Percentiles rank a stretch among this genome's conserved stretches.
These are phyloP conservation scores for Limnomonas spitsbergensis DNA, from an alignment of 139 green algal species.

Conservation along the genomic window DNA sequence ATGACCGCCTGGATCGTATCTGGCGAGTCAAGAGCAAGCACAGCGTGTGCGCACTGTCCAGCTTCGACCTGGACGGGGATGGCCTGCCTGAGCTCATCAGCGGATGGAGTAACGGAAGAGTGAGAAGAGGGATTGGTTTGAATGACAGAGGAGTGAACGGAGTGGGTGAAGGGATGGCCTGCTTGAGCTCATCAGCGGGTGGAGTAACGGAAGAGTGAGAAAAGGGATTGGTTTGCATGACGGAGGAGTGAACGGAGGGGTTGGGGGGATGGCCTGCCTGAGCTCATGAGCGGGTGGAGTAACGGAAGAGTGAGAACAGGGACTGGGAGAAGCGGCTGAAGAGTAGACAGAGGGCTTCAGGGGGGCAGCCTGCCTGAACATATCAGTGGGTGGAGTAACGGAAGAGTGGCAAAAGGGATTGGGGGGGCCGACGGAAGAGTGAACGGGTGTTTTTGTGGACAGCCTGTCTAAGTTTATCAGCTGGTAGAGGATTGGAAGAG, in stretches of 20 bases:
- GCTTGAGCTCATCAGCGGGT: slow-evolving; percentile 68
- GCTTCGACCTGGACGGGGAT: slow-evolving; percentile 68
- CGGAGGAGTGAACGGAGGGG: neutral
- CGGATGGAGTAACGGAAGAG: slow-evolving; percentile 76
- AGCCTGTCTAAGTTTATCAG: neutral
- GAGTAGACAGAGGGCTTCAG: neutral
- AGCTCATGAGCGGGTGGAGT: slow-evolving; percentile 75
- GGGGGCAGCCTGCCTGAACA: slow-evolving; percentile 60
- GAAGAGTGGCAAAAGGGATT: slow-evolving; percentile 41
- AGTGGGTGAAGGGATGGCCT: slow-evolving; percentile 44
- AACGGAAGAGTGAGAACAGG: slow-evolving; percentile 57
- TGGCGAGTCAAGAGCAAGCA: slow-evolving; percentile 82
- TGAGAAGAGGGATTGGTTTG: slow-evolving; percentile 22
- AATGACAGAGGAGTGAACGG: neutral
- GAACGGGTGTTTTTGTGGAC: neutral
- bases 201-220: slow-evolving; percentile 69
- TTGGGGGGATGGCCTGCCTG: slow-evolving; percentile 46
- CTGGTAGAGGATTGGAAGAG: too few species aligned
- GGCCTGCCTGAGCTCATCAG: slow-evolving; percentile 64
- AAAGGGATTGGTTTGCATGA: neutral
- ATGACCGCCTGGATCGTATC: slow-evolving; percentile 51
- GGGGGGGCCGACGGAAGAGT: neutral
- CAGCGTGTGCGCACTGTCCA: slow-evolving; percentile 44
- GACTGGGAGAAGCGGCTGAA: neutral
- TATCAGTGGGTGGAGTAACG: slow-evolving; percentile 75